Evolutionary conservation across 768 basidiomycete species (phyloP).

Genomic region (Suillus paluster): DNA sequence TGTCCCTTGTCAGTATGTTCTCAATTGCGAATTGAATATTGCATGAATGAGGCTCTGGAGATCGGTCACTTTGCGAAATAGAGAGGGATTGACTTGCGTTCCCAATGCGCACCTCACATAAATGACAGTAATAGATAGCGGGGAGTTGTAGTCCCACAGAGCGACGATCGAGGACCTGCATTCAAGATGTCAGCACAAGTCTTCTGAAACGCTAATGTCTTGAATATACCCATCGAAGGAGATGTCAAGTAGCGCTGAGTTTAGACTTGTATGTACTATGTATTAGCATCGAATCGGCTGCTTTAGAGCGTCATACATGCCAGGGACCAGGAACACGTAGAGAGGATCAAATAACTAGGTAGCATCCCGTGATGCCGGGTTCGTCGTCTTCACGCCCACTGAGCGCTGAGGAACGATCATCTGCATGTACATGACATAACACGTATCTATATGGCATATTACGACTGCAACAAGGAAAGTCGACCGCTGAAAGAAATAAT

Average conservation of each 20-base stretch:
- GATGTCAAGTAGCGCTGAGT: neutral
- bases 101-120: neutral
- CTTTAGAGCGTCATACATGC: constrained; percentile 1
- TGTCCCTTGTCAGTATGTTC: too few species aligned
- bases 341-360: neutral
- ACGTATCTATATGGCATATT: constrained; percentile 7
- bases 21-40: too few species aligned
- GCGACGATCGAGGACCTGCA: neutral
- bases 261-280: constrained; percentile 1
- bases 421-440: constrained; percentile 8
- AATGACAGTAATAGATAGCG: too few species aligned
- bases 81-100: too few species aligned
- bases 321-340: neutral
- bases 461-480: constrained; percentile 5
- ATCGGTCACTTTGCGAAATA: constrained; percentile 9
- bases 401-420: neutral
- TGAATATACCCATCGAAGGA: neutral
- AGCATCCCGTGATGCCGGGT: neutral
- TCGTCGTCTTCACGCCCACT: neutral
- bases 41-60: constrained; percentile 75
- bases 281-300: too few species aligned
- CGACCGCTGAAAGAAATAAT: constrained; percentile 6
- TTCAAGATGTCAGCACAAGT: neutral
- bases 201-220: neutral
- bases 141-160: neutral